A percentile compares a stretch with the other conserved stretches of the same genome.
Conservation (phyloP, 345 rosid genomes). For the Rubroshorea leprosula region DNA sequence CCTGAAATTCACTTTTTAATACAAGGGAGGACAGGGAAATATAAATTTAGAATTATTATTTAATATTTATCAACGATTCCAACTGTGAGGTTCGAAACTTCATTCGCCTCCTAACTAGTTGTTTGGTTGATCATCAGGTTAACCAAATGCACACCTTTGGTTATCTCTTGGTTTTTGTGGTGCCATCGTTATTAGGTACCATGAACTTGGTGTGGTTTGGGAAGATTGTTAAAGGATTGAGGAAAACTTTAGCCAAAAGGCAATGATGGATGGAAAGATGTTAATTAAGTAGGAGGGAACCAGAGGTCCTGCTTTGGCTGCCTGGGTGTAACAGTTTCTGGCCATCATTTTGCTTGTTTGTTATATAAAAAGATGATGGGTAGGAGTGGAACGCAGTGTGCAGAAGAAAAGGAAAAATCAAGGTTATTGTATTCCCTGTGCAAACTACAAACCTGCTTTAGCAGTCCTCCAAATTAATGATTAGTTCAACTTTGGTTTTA, state of each 20-base stretch:
- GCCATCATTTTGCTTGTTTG: background rate
- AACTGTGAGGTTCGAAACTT: too few relatives aligned
- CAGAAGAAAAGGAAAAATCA: background rate
- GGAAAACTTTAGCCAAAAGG: conserved; percentile 66
- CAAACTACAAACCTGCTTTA: background rate
- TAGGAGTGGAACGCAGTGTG: background rate
- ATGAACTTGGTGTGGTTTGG: conserved; percentile 92
- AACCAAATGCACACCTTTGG: conserved; percentile 54
- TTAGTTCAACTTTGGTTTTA: background rate
- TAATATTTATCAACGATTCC: too few relatives aligned
- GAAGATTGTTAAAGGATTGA: conserved; percentile 70
- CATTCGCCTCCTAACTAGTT: background rate
- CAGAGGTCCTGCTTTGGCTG: background rate
- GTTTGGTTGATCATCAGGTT: conserved; percentile 46
- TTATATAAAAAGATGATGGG: background rate
- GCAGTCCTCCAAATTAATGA: background rate
- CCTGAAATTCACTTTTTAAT: too few relatives aligned
- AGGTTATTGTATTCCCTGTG: background rate
- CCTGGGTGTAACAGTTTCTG: background rate
- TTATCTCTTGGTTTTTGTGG: conserved; percentile 44
- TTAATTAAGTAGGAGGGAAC: background rate
- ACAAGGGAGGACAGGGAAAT: too few relatives aligned
- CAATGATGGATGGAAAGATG: conserved; percentile 18
- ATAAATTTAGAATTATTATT: too few relatives aligned
- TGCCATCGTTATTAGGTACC: conserved; percentile 50